These are phyloP conservation scores for Theobroma cacao DNA, from an alignment of 345 rosid genomes.

Conservation along the genomic window DNA sequence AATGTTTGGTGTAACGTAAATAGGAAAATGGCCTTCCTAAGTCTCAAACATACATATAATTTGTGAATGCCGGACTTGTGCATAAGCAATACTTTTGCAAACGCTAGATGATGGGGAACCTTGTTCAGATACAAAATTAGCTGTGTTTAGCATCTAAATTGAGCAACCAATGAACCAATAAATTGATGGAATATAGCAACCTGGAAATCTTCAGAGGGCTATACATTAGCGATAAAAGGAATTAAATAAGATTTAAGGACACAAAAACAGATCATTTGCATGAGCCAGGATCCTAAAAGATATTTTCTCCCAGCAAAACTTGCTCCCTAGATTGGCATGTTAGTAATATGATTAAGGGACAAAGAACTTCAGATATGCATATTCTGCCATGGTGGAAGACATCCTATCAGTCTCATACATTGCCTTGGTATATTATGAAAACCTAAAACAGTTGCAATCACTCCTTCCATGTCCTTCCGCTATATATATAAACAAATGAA, in stretches of 20 bases:
- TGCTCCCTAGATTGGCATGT: neutral
- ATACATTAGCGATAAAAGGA: neutral
- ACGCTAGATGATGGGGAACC: neutral
- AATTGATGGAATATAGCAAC: neutral
- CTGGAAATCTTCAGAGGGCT: neutral
- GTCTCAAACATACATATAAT: neutral
- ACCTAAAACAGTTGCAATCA: neutral
- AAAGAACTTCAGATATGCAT: neutral
- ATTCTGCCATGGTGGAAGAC: neutral
- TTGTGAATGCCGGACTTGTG: neutral
- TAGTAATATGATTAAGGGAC: neutral
- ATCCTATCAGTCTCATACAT: neutral
- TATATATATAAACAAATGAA: too few species aligned
- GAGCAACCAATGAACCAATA: neutral
- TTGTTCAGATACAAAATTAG: neutral
- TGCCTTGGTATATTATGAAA: neutral
- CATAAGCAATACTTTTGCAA: neutral
- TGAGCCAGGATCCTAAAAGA: neutral
- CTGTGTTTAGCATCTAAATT: neutral
- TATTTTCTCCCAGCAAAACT: neutral
- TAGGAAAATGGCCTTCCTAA: neutral
- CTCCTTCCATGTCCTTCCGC: too few species aligned
- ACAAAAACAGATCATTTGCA: neutral
- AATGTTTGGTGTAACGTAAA: neutral
- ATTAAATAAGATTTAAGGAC: neutral